phyloP scores from a whole-genome alignment of 2,329 filamentous ascomycete genomes.

The Didymella arachidicola region DNA sequence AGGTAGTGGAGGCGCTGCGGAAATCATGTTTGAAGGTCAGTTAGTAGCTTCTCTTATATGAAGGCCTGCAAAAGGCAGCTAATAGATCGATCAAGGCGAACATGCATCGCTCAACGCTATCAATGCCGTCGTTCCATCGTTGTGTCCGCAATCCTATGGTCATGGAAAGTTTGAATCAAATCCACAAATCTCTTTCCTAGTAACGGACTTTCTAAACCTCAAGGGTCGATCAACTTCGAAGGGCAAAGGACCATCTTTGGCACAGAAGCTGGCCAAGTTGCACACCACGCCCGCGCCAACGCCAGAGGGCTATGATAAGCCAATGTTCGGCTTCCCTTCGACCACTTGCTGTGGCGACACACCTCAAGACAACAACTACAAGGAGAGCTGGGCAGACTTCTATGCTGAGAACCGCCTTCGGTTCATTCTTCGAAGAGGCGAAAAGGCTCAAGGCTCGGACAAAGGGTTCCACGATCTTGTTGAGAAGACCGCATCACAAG shows the following conservation, averaged over 20 bases:
- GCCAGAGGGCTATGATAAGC: conserved; percentile 64
- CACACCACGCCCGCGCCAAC: conserved; percentile 77
- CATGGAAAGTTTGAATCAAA: conserved; percentile 66
- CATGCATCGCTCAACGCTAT: conserved; percentile 85
- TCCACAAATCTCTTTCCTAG: conserved; percentile 62
- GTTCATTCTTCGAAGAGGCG: conserved; percentile 66
- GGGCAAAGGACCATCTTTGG: conserved; percentile 62
- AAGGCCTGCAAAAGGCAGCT: conserved; percentile 10
- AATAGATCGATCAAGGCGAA: conserved; percentile 66
- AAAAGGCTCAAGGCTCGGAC: conserved; percentile 70
- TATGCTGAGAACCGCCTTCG: conserved; percentile 79
- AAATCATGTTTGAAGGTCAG: conserved; percentile 73
- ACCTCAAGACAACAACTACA: conserved; percentile 79
- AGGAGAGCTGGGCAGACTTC: conserved; percentile 81
- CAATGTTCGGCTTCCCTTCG: conserved; percentile 83
- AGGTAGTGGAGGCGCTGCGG: conserved; percentile 65
- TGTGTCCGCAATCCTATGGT: conserved; percentile 79
- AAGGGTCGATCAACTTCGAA: conserved; percentile 37
- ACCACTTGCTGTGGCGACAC: conserved; percentile 88
- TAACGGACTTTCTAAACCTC: conserved; percentile 80
- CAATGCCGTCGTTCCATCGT: conserved; percentile 70
- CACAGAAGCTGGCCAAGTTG: conserved; percentile 77
- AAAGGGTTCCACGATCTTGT: conserved; percentile 68
- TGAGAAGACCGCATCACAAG: conserved; percentile 66
- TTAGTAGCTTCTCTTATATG: conserved; percentile 32